These are phyloP conservation scores for Wallacemonas sp. DNA, from an alignment of 208 protist genomes.

Conservation along the genomic window DNA sequence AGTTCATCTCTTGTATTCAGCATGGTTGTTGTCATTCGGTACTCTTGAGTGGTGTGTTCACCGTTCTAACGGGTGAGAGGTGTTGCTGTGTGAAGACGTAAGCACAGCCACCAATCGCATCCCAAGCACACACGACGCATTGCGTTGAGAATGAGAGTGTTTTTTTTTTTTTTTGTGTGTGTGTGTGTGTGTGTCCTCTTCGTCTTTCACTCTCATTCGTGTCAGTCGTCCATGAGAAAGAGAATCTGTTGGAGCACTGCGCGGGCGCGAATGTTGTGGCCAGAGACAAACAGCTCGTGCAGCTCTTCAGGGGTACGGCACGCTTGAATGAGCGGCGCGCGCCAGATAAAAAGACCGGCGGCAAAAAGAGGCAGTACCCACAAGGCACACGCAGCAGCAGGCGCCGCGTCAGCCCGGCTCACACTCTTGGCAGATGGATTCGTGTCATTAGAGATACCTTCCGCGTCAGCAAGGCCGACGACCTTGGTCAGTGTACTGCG, in stretches of 20 bases:
- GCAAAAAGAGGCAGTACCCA: slow-evolving; percentile 81
- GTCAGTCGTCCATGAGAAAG: slow-evolving; percentile 28
- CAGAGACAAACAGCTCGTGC: slow-evolving; percentile 57
- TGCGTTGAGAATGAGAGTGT: background rate
- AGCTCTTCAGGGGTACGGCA: slow-evolving; percentile 59
- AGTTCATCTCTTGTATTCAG: no score
- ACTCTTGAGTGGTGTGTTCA: no score
- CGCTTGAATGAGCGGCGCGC: slow-evolving; percentile 71
- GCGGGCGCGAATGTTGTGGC: slow-evolving; percentile 54
- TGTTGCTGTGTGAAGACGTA: no score
- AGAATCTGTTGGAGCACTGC: slow-evolving; percentile 72
- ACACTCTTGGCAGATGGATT: no score
- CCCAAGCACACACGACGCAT: no score
- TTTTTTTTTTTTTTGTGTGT: background rate
- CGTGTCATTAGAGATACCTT: no score
- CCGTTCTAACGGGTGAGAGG: no score
- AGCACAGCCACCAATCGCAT: no score
- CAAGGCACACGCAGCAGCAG: slow-evolving; percentile 49
- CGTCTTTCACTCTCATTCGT: no score
- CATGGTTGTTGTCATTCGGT: no score
- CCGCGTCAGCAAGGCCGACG: slow-evolving; percentile 24
- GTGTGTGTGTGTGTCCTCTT: background rate
- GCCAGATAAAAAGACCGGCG: slow-evolving; percentile 75
- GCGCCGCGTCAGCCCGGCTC: no score
- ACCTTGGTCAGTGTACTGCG: slow-evolving; percentile 41